Percentiles rank a stretch among this genome's conserved stretches.
Conservation (phyloP, 768 basidiomycete species). For the Trametes cubensis region DNA sequence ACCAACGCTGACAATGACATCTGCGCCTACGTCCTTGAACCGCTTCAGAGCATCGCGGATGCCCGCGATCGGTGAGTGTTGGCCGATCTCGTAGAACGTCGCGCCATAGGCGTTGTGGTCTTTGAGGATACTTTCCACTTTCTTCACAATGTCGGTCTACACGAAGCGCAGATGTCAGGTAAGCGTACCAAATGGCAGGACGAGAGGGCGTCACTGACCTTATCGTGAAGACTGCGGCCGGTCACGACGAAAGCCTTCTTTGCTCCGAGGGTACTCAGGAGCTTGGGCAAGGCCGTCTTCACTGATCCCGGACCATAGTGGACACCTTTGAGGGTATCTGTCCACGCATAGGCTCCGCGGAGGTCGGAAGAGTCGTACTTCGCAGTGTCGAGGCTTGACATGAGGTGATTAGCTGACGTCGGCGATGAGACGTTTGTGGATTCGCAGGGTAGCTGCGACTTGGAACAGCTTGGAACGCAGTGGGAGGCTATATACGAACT, state of each 20-base stretch:
- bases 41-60: conserved; percentile 58
- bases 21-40: conserved; percentile 59
- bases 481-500: too few relatives aligned
- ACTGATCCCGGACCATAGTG: conserved; percentile 75
- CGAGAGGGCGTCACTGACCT: conserved; percentile 43
- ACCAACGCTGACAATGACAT: conserved; percentile 73
- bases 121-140: conserved; percentile 58
- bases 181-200: background rate
- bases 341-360: conserved; percentile 66
- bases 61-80: conserved; percentile 71
- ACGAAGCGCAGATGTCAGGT: too few relatives aligned
- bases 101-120: conserved; percentile 60
- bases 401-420: conserved; percentile 1
- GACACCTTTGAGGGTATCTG: conserved; percentile 66
- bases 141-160: conserved; percentile 63
- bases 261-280: conserved; percentile 55
- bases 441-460: background rate
- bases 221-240: conserved; percentile 65
- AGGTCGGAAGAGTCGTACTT: conserved; percentile 27
- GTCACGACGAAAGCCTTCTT: conserved; percentile 74
- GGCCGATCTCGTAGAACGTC: conserved; percentile 73
- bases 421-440: background rate
- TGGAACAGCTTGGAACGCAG: too few relatives aligned
- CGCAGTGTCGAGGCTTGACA: conserved; percentile 20
- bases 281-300: conserved; percentile 61